Evolutionary conservation across 805 yeast species (phyloP).

Genomic region (Candida verbasci): DNA sequence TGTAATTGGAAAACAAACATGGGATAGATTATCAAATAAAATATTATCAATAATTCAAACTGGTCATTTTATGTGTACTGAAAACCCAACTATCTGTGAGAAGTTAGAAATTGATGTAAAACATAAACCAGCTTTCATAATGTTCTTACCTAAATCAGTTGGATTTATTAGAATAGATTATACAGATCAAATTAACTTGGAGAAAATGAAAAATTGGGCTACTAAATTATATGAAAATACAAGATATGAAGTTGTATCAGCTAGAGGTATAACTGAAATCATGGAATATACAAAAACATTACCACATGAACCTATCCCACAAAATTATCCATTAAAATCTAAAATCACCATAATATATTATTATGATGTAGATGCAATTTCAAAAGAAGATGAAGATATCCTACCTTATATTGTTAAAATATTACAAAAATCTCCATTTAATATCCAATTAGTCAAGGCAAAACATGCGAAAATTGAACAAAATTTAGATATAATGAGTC

Average conservation of each 20-base stretch:
- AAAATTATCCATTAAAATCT: slow-evolving; percentile 34
- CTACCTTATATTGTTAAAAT: slow-evolving; percentile 60
- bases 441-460: slow-evolving; percentile 50
- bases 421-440: slow-evolving; percentile 51
- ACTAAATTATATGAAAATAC: slow-evolving; percentile 44
- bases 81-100: slow-evolving; percentile 47
- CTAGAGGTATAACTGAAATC: slow-evolving; percentile 23
- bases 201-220: slow-evolving; percentile 40
- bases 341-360: slow-evolving; percentile 50
- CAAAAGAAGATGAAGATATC: slow-evolving; percentile 60
- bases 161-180: slow-evolving; percentile 49
- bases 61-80: slow-evolving; percentile 59
- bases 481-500: slow-evolving; percentile 38
- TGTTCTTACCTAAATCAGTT: slow-evolving; percentile 49
- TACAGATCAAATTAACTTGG: slow-evolving; percentile 28
- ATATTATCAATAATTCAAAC: slow-evolving; percentile 35
- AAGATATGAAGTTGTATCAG: slow-evolving; percentile 30
- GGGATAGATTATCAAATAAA: slow-evolving; percentile 56
- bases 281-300: slow-evolving; percentile 26
- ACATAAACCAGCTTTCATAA: slow-evolving; percentile 40
- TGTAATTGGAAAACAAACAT: slow-evolving; percentile 45
- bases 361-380: slow-evolving; percentile 45
- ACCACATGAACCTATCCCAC: slow-evolving; percentile 27
- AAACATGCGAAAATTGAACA: slow-evolving; percentile 39
- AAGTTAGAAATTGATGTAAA: slow-evolving; percentile 38